Evolutionary conservation across 2,329 filamentous ascomycete species (phyloP), one percentile per base, ranked within the genome.

Genomic region (Mycosphaerella arachidis): DNA sequence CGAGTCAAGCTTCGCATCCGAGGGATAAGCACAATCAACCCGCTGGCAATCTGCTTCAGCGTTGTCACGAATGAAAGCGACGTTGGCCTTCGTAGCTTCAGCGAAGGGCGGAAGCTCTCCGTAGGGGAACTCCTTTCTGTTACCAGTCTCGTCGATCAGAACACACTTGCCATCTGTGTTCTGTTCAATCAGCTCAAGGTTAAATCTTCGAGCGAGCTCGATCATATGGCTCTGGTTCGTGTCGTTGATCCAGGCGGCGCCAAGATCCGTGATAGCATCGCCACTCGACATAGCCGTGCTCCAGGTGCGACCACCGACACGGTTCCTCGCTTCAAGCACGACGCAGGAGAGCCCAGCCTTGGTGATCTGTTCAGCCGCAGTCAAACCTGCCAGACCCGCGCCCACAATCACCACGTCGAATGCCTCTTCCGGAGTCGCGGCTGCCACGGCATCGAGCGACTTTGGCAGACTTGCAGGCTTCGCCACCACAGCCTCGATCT

Each of bases 171-270:
- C 81, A 0, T 65, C 60, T 0, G 77, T 78, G 31, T 79, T 79
- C 64, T 84, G 82, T 66, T 77, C 74, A 7, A 81, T 71, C 1
- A 79, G 59, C 29, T 80, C 75, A 0, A 79, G 64, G 0, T 75
- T 74, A 48, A 78, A 79, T 48, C 68, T 63, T 46, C 73, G 64
- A 0, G 74, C 75, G 6, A 82, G 68, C 0, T 66, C 71, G 62
- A 71, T 78, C 43, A 84, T 76, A 2, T 71, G 70, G 33, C 64
- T 71, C 62, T 85, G 82, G 52, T 76, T 81, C 1, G 72, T 77
- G 52, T 84, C 79, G 61, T 86, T 86, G 62, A 85, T 79, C 84
- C 83, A 86, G 0, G 81, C 81, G 0, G 82, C 84, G 1, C 83
- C 83, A 0, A 84, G 63, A n/a, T 86, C 83, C 2, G 79, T 72